Base-by-base conservation (phyloP, 2,329 filamentous ascomycete species). In the Salinomyces thailandicus region DNA sequence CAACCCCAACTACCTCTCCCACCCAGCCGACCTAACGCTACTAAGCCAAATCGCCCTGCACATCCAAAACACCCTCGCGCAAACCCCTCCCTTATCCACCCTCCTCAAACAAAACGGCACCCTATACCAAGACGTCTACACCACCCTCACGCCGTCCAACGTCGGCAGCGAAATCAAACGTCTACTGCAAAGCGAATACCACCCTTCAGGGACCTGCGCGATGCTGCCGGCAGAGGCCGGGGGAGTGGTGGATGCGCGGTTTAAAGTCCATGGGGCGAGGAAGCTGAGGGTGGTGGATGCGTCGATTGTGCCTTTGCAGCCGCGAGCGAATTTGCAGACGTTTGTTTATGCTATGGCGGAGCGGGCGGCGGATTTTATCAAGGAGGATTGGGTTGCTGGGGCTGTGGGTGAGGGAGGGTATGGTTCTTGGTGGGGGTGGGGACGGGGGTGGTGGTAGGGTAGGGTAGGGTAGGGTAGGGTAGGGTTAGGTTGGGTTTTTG, bases 21-120 rank as follows among this genome's bases (percentile, higher is more conserved):
- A 67, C 15, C 69, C 71, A 5, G 53, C 68, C 4, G 67, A 72
- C 44, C 61, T 79, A 37, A 39, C 45, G 32, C 29, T 51, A 3
- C 37, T 44, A 5, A 45, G 53, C 3, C 37, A 40, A 27, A 45
- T 42, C 22, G 39, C 35, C 9, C 27, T 37, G 22, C 41, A 44
- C 18, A 32, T 39, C 29, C 39, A 44, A 29, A 34, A 46, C 35
- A 26, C 31, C 11, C 37, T 45, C 11, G 42, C 33, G 8, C 18
- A 34, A 18, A 38, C 37, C 9, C 14, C 31, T 11, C 39, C 39
- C 8, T 6, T 51, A 44, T 38, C 51, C 46, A 3, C 45, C 57
- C 31, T 48, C 47, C 31, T 56, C 68, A 36, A 49, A 64, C 53
- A 52, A 16, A 51, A 52, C 6, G 51, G 57, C 7, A 35, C 60